Percentiles rank a stretch among this genome's conserved stretches.
phyloP scores from a whole-genome alignment of 768 basidiomycete species.

The Tylopilus sp. region DNA sequence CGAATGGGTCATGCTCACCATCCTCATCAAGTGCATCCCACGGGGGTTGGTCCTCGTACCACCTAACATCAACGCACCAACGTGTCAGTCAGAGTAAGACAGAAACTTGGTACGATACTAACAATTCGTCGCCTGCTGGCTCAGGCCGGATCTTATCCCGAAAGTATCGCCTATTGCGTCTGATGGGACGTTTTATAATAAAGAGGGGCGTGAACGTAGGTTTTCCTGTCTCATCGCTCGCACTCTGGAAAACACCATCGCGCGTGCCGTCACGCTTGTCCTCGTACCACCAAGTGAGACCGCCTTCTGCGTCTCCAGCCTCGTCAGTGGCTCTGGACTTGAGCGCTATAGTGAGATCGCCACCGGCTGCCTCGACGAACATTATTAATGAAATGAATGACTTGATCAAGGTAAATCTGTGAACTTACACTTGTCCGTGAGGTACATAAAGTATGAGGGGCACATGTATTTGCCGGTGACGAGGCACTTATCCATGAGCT shows the following conservation, averaged over 20 bases:
- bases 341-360: conserved; percentile 21
- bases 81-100: background rate
- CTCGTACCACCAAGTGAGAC: conserved; percentile 20
- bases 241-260: conserved; percentile 19
- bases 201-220: conserved; percentile 21
- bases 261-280: conserved; percentile 6
- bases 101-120: conserved; percentile 2
- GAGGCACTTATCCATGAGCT: conserved; percentile 27
- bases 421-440: conserved; percentile 24
- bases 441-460: conserved; percentile 32
- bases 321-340: conserved; percentile 4
- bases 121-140: conserved; percentile 18
- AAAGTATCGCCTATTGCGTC: conserved; percentile 11
- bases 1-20: conserved; percentile 20
- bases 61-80: conserved; percentile 9
- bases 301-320: background rate
- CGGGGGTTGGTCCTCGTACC: conserved; percentile 15
- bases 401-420: background rate
- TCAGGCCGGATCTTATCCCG: conserved; percentile 11
- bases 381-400: background rate
- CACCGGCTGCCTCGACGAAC: conserved; percentile 13
- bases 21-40: conserved; percentile 30
- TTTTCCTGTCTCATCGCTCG: conserved; percentile 11
- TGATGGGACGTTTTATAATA: conserved; percentile 13
- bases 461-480: conserved; percentile 32